Evolutionary conservation across 371 early-diverging fungal genomes (phyloP), one percentile per base, ranked within the genome.

Genomic region (Umbelopsis sp.): DNA sequence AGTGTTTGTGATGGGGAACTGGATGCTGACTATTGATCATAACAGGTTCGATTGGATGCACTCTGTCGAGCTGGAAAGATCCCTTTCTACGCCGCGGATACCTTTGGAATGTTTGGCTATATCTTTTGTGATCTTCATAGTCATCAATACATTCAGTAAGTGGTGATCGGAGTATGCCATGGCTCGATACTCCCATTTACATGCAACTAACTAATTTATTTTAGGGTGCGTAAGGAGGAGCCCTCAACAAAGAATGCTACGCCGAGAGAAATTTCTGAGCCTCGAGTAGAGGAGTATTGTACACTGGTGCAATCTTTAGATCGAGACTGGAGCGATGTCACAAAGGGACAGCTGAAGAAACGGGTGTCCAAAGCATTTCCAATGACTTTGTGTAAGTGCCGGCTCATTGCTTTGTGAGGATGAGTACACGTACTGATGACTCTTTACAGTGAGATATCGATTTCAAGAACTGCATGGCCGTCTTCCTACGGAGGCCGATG

Each of bases 61-160:
- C 68, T 89, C 0, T 89, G 92, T 74, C 81, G 90, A 51, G 66
- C 64, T 0, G 72, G 76, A 1, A 72, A 76, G 29, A 88, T 82
- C 38, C 86, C 88, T 44, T 81, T 94, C 67, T 92, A 91, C 77
- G 81, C 85, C 5, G 89, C 92, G 18, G 87, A 85, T 63, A 79
- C 87, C 0, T 86, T 87, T 71, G 97, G 97, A 16, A 80, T 89
- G 72, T 86, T 86, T 67, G 96, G 96, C 9, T 96, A 88, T 73
- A 86, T 94, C 18, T 96, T 96, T 74, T 87, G 87, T 65, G 97
- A 97, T 79, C 73, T 96, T 65, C 76, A 71, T 1, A 68, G 80
- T 2, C 93, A 96, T 74, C 74, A 86, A 11, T 96, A 87, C 79
- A 74, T 89, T 16, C 87, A 87, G 89, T 87, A 87, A 77, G 80